These are phyloP conservation scores for Rhodosporidiobolus sp. DNA, from an alignment of 768 basidiomycete genomes.

Conservation along the genomic window DNA sequence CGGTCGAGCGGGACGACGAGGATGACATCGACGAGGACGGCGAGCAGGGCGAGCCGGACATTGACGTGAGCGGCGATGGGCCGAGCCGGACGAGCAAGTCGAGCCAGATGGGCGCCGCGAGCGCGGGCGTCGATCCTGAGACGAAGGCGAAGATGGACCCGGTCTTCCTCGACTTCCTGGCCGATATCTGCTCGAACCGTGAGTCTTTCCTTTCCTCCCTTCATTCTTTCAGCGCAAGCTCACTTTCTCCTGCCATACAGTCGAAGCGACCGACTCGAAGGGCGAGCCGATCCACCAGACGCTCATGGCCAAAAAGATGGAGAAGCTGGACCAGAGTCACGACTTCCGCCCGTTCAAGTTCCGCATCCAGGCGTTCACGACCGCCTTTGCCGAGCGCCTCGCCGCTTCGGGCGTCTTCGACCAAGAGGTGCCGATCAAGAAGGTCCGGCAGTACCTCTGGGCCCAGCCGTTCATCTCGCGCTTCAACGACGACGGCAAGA, in stretches of 20 bases:
- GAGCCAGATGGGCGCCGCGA: constrained; percentile 32
- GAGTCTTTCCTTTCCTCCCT: constrained; percentile 45
- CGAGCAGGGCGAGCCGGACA: constrained; percentile 26
- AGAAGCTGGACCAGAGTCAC: constrained; percentile 87
- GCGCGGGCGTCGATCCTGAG: constrained; percentile 55
- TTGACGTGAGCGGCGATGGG: constrained; percentile 6
- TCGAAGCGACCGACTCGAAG: constrained; percentile 88
- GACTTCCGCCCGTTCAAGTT: constrained; percentile 99
- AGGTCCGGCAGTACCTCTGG: constrained; percentile 77
- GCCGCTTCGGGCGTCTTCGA: constrained; percentile 27
- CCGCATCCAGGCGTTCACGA: constrained; percentile 95
- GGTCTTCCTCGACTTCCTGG: constrained; percentile 86
- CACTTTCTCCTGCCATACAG: constrained; percentile 52
- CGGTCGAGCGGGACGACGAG: constrained; percentile 38
- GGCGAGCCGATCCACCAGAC: constrained; percentile 97
- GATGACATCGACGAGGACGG: constrained; percentile 28
- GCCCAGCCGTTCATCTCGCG: constrained; percentile 87
- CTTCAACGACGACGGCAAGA: constrained; percentile 98
- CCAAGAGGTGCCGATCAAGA: constrained; percentile 40
- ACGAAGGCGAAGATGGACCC: constrained; percentile 77
- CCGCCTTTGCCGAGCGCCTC: constrained; percentile 89
- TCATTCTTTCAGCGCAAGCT: background rate
- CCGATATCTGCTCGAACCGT: constrained; percentile 84
- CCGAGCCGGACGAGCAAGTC: background rate
- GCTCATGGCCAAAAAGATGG: constrained; percentile 97